phyloP scores from a whole-genome alignment of 2,329 filamentous ascomycete genomes.

The Triangularia setosa region DNA sequence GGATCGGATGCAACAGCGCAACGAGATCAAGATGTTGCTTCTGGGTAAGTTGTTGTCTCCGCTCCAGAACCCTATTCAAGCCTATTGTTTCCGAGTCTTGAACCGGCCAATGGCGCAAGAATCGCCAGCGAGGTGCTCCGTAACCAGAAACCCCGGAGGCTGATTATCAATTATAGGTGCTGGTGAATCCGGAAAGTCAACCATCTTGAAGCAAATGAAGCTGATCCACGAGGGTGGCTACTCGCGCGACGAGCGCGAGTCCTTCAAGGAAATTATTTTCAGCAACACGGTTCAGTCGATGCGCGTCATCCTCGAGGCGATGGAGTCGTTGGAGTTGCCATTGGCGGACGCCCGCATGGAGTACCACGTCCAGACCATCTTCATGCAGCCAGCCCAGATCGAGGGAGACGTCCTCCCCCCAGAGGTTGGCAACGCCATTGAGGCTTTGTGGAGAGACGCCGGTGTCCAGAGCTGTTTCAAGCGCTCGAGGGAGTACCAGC shows the following conservation, averaged over 20 bases:
- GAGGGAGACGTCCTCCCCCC: constrained; percentile 92
- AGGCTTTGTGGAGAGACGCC: constrained; percentile 86
- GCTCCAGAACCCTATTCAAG: background rate
- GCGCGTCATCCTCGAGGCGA: constrained; percentile 65
- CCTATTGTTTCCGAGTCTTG: background rate
- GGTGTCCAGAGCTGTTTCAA: constrained; percentile 95
- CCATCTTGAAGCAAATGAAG: constrained; percentile 97
- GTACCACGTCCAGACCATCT: constrained; percentile 97
- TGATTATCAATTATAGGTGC: constrained; percentile 58
- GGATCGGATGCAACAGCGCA: constrained; percentile 97
- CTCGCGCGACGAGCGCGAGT: constrained; percentile 78
- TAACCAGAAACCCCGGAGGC: constrained; percentile 23
- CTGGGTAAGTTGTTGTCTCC: constrained; percentile 65
- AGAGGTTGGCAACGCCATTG: constrained; percentile 89
- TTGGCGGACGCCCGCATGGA: constrained; percentile 89
- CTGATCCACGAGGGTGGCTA: constrained; percentile 99
- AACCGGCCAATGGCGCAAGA: background rate
- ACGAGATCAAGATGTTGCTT: constrained; percentile 99
- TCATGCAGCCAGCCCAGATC: constrained; percentile 97
- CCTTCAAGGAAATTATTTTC: constrained; percentile 69
- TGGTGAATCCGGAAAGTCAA: constrained; percentile 96
- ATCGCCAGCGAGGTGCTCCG: background rate
- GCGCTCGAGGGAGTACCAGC: constrained; percentile 89
- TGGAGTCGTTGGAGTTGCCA: constrained; percentile 70
- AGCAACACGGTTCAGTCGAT: constrained; percentile 68